Conservation (phyloP, 495 filamentous ascomycete genomes). For the Aspergillus taichungensis region DNA sequence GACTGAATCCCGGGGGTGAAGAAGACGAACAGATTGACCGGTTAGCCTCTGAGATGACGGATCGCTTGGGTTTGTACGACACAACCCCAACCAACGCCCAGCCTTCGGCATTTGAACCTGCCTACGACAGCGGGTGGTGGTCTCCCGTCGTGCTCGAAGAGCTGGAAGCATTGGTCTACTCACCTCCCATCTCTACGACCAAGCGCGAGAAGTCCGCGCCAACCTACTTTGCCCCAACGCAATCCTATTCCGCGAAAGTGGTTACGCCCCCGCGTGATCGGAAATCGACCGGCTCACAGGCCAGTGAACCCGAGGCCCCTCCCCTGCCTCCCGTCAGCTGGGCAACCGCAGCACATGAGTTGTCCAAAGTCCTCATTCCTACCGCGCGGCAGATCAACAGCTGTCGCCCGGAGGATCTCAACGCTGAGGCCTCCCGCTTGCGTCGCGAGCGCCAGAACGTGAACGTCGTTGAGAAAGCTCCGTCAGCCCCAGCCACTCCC, state of each 20-base stretch:
- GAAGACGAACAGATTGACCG: constrained; percentile 8
- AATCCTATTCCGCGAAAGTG: constrained; percentile 69
- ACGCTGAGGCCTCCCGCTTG: constrained; percentile 51
- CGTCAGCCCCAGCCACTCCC: constrained; percentile 26
- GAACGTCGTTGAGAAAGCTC: constrained; percentile 24
- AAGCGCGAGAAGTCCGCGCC: constrained; percentile 42
- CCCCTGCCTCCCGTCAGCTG: constrained; percentile 74
- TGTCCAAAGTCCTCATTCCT: constrained; percentile 78
- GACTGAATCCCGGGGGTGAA: background rate
- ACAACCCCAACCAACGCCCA: constrained; percentile 1
- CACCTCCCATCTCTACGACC: constrained; percentile 40
- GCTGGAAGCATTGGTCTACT: constrained; percentile 48
- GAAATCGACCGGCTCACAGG: constrained; percentile 26
- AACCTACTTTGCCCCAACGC: constrained; percentile 66
- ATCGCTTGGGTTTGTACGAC: constrained; percentile 13
- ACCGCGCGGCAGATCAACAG: constrained; percentile 59
- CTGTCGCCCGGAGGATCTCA: constrained; percentile 66
- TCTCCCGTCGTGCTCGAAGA: constrained; percentile 53
- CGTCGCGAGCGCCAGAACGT: constrained; percentile 53
- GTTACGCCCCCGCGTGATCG: constrained; percentile 50
- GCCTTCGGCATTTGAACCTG: background rate
- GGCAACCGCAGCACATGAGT: constrained; percentile 69
- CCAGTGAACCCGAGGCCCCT: constrained; percentile 40
- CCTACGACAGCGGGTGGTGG: constrained; percentile 73
- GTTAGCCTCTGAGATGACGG: constrained; percentile 21